Conservation (phyloP, 1,284 basidiomycete genomes). For the Papiliotrema laurentii region DNA sequence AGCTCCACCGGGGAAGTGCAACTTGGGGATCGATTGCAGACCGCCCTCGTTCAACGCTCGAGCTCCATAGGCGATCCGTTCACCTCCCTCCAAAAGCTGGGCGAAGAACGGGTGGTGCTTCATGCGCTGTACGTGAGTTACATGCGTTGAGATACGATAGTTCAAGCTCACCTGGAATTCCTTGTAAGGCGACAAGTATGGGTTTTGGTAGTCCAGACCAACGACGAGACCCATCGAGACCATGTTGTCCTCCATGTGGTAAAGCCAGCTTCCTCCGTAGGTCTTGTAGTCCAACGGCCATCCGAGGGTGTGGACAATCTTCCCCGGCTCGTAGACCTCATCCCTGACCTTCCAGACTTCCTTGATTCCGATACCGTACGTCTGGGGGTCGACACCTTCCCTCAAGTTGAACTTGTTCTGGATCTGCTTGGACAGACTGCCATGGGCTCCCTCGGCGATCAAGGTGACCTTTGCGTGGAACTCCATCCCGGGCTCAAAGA, state of each 20-base stretch:
- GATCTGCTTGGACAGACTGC: constrained; percentile 78
- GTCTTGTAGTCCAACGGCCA: constrained; percentile 84
- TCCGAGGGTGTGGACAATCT: constrained; percentile 88
- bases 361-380: constrained; percentile 94
- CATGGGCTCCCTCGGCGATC: constrained; percentile 95
- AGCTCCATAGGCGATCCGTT: constrained; percentile 85
- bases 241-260: constrained; percentile 92
- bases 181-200: constrained; percentile 85
- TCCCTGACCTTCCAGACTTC: constrained; percentile 92
- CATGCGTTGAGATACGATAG: not conserved
- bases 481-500: constrained; percentile 95
- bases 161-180: constrained; percentile 72
- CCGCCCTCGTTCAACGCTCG: constrained; percentile 92
- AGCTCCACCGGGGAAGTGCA: constrained; percentile 93
- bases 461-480: constrained; percentile 91
- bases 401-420: constrained; percentile 75
- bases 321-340: constrained; percentile 71
- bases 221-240: constrained; percentile 89
- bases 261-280: constrained; percentile 92
- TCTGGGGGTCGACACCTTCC: constrained; percentile 79
- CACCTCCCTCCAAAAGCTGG: constrained; percentile 69
- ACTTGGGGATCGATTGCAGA: constrained; percentile 83
- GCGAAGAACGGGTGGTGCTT: constrained; percentile 95
- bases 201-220: constrained; percentile 92
- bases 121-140: constrained; percentile 65